phyloP scores from a whole-genome alignment of 176 grass and related monocot genomes.

The Puya raimondii region DNA sequence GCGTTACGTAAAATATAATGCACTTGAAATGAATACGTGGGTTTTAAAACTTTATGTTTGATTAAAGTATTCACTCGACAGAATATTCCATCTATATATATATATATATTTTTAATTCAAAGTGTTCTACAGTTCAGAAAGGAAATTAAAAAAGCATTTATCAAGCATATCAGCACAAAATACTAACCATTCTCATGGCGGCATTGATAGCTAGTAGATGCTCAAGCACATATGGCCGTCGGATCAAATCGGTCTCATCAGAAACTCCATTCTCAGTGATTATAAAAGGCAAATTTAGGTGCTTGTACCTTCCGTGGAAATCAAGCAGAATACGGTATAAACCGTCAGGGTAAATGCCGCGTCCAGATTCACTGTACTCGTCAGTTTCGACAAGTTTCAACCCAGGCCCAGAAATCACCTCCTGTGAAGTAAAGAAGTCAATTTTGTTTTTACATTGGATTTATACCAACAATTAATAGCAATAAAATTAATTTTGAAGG shows the following conservation, averaged over 20 bases:
- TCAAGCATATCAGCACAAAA: not conserved
- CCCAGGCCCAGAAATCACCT: constrained; percentile 93
- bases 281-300: constrained; percentile 71
- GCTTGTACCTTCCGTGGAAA: constrained; percentile 83
- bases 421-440: constrained; percentile 33
- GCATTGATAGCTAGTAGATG: constrained; percentile 78
- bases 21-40: too few relatives aligned
- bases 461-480: not conserved
- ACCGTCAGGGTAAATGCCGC: constrained; percentile 86
- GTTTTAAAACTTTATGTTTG: too few relatives aligned
- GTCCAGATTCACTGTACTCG: constrained; percentile 93
- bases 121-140: too few relatives aligned
- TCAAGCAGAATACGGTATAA: constrained; percentile 67
- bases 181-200: constrained; percentile 60
- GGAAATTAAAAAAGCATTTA: not conserved
- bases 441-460: not conserved
- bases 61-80: too few relatives aligned
- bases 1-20: too few relatives aligned
- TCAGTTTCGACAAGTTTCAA: constrained; percentile 69
- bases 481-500: not conserved
- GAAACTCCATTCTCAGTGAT: constrained; percentile 97
- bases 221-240: constrained; percentile 82
- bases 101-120: too few relatives aligned
- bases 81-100: too few relatives aligned
- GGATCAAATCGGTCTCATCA: constrained; percentile 85